Evolutionary conservation across 2,329 filamentous ascomycete genomes (phyloP).

Genomic region (Daldinia sp.): DNA sequence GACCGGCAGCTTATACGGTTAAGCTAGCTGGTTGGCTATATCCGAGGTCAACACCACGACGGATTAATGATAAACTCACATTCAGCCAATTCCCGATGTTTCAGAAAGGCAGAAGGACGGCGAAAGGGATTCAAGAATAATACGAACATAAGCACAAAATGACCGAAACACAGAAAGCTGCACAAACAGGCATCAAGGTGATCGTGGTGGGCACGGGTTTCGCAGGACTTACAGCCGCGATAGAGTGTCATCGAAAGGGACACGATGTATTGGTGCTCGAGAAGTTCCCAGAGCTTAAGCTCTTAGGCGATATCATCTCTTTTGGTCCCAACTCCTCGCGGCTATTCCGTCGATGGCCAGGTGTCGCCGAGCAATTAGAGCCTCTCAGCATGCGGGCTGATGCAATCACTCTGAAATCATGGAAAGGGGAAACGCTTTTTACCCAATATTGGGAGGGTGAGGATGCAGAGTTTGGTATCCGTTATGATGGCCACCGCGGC

Average conservation of each 20-base stretch:
- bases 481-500: slow-evolving; percentile 66
- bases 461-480: slow-evolving; percentile 57
- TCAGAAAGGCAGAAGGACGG: slow-evolving; percentile 19
- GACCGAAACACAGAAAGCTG: slow-evolving; percentile 45
- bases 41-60: slow-evolving; percentile 21
- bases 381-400: slow-evolving; percentile 59
- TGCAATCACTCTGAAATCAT: slow-evolving; percentile 64
- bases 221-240: slow-evolving; percentile 69
- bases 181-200: slow-evolving; percentile 59
- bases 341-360: slow-evolving; percentile 68
- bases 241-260: slow-evolving; percentile 69
- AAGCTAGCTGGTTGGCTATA: slow-evolving; percentile 10
- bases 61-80: slow-evolving; percentile 11
- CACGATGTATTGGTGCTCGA: slow-evolving; percentile 62
- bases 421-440: slow-evolving; percentile 62
- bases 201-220: slow-evolving; percentile 67
- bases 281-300: slow-evolving; percentile 58
- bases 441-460: slow-evolving; percentile 59
- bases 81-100: slow-evolving; percentile 13
- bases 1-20: slow-evolving; percentile 11
- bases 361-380: slow-evolving; percentile 61
- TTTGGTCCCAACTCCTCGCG: slow-evolving; percentile 69
- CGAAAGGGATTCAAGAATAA: background rate
- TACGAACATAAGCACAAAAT: slow-evolving; percentile 31
- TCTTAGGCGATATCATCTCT: slow-evolving; percentile 63